Base-by-base conservation (phyloP, 345 rosid species). In the Syzygium jambos region DNA sequence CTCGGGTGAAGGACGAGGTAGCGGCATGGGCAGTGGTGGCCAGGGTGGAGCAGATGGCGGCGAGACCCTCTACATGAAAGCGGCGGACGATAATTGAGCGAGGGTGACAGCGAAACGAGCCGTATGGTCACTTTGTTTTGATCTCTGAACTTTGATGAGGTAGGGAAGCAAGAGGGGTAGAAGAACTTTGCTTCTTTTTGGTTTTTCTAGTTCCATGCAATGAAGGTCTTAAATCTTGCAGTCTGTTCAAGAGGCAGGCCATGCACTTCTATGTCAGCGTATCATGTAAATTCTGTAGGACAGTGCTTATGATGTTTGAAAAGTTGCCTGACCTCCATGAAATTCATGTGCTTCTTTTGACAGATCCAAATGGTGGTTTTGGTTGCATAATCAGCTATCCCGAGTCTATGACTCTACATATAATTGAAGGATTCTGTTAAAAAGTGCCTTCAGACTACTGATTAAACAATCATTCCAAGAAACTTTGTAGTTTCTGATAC, bases 31-130 rank as follows among this genome's bases (percentile, higher is more conserved):
- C 38, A 87, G 86, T 49, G 92, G 95, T 0, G 92, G 86, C 73
- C 92, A 89, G 68, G 92, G 95, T 53, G 92, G 94, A 23, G 96
- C n/a, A 22, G 86, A 96, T 84, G 99, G 98, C 11, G 99, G 98
- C 23, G 99, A 96, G 91, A 94, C 95, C 34, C 95, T 93, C 52
- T 98, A 98, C 95, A 91, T 98, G 94, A 98, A 95, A 91, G 92
- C 96, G 3, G 78, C 92, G 0, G 97, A 95, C 78, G 99, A 95
- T 86, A 96, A 96, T 86, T 95, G 84, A 84, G 41, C 96, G 94
- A 87, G 93, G 93, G 85, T 93, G 52, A n/a, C 52, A 11, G 84
- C 51, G 6, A 49, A 49, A 85, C 87, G 22, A 43, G 52, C 87
- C 49, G 27, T 25, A 83, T 17, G 51, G 34, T 46, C 21, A 38